These are phyloP conservation scores for Pholiota adiposa DNA, from an alignment of 1,284 basidiomycete genomes.

Conservation along the genomic window DNA sequence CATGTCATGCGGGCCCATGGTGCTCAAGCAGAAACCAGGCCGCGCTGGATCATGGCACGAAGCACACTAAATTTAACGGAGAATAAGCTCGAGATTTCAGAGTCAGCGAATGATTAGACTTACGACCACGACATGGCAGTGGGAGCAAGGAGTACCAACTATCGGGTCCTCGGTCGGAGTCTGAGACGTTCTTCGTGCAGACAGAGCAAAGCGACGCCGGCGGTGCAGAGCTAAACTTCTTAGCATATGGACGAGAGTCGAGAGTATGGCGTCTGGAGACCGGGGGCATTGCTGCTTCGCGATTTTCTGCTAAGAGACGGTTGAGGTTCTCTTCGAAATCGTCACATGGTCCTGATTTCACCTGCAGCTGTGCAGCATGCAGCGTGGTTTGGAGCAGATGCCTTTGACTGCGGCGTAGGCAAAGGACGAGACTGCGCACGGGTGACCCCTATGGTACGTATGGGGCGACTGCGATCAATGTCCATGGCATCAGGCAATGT, in stretches of 20 bases:
- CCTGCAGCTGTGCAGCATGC: conserved; percentile 57
- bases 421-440: background rate
- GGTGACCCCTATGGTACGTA: background rate
- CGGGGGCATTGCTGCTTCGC: conserved; percentile 37
- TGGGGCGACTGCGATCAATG: conserved; percentile 23
- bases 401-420: conserved; percentile 22
- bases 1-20: conserved; percentile 34
- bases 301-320: conserved; percentile 47
- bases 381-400: conserved; percentile 16
- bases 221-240: conserved; percentile 11
- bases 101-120: conserved; percentile 16
- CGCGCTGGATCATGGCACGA: conserved; percentile 29
- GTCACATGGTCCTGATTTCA: conserved; percentile 58
- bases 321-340: conserved; percentile 68
- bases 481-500: conserved; percentile 31
- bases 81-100: background rate
- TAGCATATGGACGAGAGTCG: conserved; percentile 10
- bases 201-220: conserved; percentile 40
- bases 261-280: background rate
- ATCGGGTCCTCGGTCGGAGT: conserved; percentile 26
- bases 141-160: conserved; percentile 47
- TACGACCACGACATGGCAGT: conserved; percentile 41
- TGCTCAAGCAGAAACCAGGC: conserved; percentile 32
- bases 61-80: conserved; percentile 35
- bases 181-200: conserved; percentile 37